phyloP scores from a whole-genome alignment of 192 early-diverging fungal genomes.

The Mortierella alpina region DNA sequence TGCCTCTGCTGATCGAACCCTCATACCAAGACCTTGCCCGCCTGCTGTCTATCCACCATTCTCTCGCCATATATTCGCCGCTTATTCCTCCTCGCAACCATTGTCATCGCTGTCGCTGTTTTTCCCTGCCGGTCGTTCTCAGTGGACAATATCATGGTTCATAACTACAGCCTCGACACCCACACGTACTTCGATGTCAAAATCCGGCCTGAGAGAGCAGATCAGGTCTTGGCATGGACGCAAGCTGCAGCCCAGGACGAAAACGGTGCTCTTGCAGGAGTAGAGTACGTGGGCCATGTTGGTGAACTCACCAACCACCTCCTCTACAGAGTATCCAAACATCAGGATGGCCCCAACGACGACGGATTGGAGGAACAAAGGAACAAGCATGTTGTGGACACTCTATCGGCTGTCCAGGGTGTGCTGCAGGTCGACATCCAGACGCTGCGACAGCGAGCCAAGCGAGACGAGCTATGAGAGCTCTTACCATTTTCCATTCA shows the following conservation, averaged over 20 bases:
- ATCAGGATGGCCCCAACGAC: neutral
- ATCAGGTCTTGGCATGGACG: slow-evolving; percentile 31
- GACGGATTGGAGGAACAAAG: slow-evolving; percentile 30
- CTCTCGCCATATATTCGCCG: neutral
- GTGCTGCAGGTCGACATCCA: slow-evolving; percentile 51
- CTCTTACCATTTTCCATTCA: neutral
- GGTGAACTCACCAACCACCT: slow-evolving; percentile 42
- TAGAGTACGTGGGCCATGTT: slow-evolving; percentile 46
- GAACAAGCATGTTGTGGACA: slow-evolving; percentile 30
- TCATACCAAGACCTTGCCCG: neutral
- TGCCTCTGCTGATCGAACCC: neutral
- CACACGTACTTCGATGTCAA: slow-evolving; percentile 42
- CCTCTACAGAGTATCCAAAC: slow-evolving; percentile 32
- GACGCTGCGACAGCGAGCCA: slow-evolving; percentile 22
- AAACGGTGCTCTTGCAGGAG: slow-evolving; percentile 27
- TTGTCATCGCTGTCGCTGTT: neutral
- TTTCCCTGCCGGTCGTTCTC: neutral
- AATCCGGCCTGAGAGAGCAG: slow-evolving; percentile 21
- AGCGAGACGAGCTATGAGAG: slow-evolving; percentile 38
- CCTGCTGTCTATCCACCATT: slow-evolving; percentile 16
- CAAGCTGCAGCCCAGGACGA: slow-evolving; percentile 6
- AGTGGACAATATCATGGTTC: slow-evolving; percentile 15
- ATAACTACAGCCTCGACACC: slow-evolving; percentile 1
- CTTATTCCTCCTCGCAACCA: neutral
- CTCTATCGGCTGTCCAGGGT: slow-evolving; percentile 29